These are phyloP conservation scores for Lyophyllum atratum DNA, from an alignment of 768 basidiomycete genomes.

Conservation along the genomic window DNA sequence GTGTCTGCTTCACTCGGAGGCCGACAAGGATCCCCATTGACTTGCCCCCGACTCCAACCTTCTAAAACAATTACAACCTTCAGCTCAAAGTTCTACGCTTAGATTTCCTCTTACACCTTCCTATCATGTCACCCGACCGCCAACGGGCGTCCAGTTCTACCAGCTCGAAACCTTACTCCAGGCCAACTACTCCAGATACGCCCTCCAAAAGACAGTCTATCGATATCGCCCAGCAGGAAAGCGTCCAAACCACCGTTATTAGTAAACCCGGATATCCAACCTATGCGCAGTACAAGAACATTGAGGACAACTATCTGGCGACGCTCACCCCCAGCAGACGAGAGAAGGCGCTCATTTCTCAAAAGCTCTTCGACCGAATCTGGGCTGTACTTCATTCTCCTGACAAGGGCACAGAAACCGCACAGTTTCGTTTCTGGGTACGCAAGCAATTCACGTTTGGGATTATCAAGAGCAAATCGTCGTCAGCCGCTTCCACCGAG, in stretches of 20 bases:
- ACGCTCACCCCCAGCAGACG: constrained; percentile 55
- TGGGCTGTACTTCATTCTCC: constrained; percentile 66
- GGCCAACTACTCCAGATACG: constrained; percentile 19
- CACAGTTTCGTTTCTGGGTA: constrained; percentile 83
- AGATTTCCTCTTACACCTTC: background rate
- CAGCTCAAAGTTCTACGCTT: background rate
- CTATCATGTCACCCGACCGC: constrained; percentile 35
- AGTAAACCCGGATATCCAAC: constrained; percentile 58
- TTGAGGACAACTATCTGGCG: constrained; percentile 59
- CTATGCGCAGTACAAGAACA: constrained; percentile 56
- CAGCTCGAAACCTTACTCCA: constrained; percentile 37
- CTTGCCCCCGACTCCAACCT: background rate
- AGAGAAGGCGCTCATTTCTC: constrained; percentile 75
- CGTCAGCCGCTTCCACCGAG: constrained; percentile 14
- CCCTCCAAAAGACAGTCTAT: constrained; percentile 8
- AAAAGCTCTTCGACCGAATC: constrained; percentile 69
- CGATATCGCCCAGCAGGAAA: constrained; percentile 8
- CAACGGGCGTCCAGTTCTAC: constrained; percentile 24
- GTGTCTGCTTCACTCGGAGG: background rate
- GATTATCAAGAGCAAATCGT: constrained; percentile 29
- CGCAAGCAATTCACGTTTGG: constrained; percentile 75
- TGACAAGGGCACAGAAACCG: constrained; percentile 44
- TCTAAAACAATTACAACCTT: background rate
- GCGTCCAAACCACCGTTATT: constrained; percentile 3
- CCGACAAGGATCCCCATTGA: background rate